A percentile compares a stretch with the other conserved stretches of the same genome.
Evolutionary conservation across 768 basidiomycete genomes (phyloP).

Genomic region (Pleurotus pulmonarius): DNA sequence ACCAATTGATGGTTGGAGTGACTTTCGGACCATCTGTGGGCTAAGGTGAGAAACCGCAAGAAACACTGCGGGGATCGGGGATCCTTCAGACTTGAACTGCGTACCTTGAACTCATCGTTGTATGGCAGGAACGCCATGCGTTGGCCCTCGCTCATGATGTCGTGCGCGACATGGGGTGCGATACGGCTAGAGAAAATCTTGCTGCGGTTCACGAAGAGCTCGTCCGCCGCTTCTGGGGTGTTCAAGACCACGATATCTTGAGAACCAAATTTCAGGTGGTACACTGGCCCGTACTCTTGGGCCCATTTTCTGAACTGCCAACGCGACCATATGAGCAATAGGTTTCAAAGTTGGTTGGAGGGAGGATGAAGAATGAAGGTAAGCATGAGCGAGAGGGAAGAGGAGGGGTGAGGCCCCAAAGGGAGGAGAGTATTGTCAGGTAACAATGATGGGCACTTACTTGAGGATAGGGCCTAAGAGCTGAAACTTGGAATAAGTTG

Average conservation of each 20-base stretch:
- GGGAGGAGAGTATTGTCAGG: too few relatives aligned
- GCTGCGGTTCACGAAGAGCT: constrained; percentile 20
- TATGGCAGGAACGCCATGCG: constrained; percentile 22
- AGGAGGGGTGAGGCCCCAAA: too few relatives aligned
- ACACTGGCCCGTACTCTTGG: constrained; percentile 22
- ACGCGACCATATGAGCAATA: neutral
- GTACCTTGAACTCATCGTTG: constrained; percentile 22
- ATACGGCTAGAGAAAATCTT: constrained; percentile 20
- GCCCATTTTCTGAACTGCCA: constrained; percentile 23
- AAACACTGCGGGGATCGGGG: too few relatives aligned
- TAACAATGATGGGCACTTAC: constrained; percentile 6
- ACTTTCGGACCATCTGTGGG: constrained; percentile 16
- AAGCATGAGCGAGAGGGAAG: too few relatives aligned
- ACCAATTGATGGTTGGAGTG: constrained; percentile 18
- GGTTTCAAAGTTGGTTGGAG: too few relatives aligned
- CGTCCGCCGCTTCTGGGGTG: constrained; percentile 18
- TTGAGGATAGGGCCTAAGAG: constrained; percentile 19
- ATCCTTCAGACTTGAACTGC: neutral
- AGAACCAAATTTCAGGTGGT: constrained; percentile 21
- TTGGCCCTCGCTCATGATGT: constrained; percentile 24
- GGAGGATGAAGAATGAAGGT: too few relatives aligned
- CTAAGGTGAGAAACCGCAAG: neutral
- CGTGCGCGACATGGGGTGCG: constrained; percentile 23
- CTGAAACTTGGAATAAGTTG: constrained; percentile 25
- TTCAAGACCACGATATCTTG: constrained; percentile 22